Evolutionary conservation across 129 eudicot genomes (phyloP), one percentile per base, ranked within the genome.

Genomic region (Deinandra increscens): DNA sequence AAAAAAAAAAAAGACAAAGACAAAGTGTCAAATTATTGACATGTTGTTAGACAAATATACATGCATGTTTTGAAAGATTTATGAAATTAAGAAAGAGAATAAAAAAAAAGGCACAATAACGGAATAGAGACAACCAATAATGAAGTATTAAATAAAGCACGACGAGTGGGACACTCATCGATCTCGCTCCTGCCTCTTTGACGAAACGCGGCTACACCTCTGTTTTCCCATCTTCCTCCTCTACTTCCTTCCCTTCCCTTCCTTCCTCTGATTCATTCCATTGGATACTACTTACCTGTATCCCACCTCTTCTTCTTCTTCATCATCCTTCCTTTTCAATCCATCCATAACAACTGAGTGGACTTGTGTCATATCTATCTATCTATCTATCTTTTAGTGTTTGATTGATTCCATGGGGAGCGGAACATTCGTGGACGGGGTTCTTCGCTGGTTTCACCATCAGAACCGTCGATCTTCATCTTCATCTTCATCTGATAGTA

Each of bases 341-440:
- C n/a, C n/a, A n/a, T n/a, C n/a, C n/a, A n/a, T n/a, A n/a, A n/a
- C n/a, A n/a, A n/a, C n/a, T n/a, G n/a, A 26, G 31, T 26, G 31
- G 31, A 26, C 31, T 26, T 26, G 31, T 26, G 31, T 1, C 0
- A 13, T 15, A 23, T 31, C 53, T 26, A 23, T 5, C 19, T 12
- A 70, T 73, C 64, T 77, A 51, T n/a, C n/a, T 69, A 61, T 12
- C 14, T 53, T 33, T 77, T 51, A 42, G 33, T 41, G 26, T 44
- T 67, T 3, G 45, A 64, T 73, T 34, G 17, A 38, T 26, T 22
- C 70, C 73, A 89, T 89, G 98, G 98, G 98, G 80, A 84, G 88
- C 69, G 94, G 94, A 33, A 84, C 96, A 63, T 84, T 88, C 58
- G 96, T 88, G 80, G 98, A 92, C 82, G 95, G 95, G 11, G 89